phyloP scores from a whole-genome alignment of 1,284 basidiomycete genomes.

The Heterobasidion annosum region DNA sequence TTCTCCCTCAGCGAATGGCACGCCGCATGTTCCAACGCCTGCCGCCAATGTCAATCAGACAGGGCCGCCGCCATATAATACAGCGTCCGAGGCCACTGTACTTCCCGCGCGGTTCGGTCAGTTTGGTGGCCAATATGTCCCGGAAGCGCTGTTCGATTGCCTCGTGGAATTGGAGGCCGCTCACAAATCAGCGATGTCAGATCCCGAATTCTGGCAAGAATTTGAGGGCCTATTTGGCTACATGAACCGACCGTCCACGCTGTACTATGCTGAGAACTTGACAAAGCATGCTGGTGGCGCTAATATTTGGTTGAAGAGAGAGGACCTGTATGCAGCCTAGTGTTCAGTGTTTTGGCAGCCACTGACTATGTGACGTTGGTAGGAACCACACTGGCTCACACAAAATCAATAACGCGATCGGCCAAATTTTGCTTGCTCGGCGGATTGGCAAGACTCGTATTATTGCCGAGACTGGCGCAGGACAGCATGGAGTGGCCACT shows the following conservation, averaged over 20 bases:
- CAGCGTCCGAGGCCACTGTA: constrained; percentile 28
- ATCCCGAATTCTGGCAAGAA: constrained; percentile 92
- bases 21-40: constrained; percentile 2
- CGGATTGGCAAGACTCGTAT: constrained; percentile 94
- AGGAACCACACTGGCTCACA: constrained; percentile 96
- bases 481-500: constrained; percentile 98
- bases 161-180: constrained; percentile 87
- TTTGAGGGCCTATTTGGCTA: constrained; percentile 86
- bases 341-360: constrained; percentile 9
- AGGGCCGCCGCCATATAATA: constrained; percentile 19
- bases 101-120: constrained; percentile 86
- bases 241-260: constrained; percentile 65
- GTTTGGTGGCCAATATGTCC: constrained; percentile 97
- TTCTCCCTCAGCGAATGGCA: neutral
- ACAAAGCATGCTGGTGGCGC: constrained; percentile 70
- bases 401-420: constrained; percentile 95
- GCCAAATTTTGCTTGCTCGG: constrained; percentile 90
- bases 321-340: constrained; percentile 67
- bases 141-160: constrained; percentile 90
- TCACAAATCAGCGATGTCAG: constrained; percentile 79
- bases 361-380: constrained; percentile 4
- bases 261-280: constrained; percentile 65
- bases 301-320: constrained; percentile 96
- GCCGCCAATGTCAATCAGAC: constrained; percentile 17
- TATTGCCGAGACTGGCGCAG: constrained; percentile 98